Evolutionary conservation across 1,284 basidiomycete species (phyloP).

Genomic region (Ganoderma meredithae): DNA sequence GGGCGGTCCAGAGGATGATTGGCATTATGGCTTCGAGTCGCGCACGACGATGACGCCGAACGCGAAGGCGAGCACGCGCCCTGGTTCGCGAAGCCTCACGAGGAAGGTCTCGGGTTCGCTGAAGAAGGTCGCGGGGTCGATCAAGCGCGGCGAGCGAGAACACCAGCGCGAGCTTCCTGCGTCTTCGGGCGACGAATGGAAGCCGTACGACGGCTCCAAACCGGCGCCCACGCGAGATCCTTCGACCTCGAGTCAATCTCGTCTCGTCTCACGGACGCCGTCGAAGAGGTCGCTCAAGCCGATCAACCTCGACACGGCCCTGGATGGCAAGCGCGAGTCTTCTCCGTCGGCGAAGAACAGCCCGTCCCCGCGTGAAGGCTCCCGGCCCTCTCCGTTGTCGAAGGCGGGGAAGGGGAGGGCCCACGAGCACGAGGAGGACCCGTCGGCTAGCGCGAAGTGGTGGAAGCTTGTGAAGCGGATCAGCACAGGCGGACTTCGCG

Average conservation of each 20-base stretch:
- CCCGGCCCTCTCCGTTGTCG: constrained; percentile 25
- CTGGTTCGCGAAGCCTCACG: constrained; percentile 44
- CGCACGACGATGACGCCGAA: constrained; percentile 16
- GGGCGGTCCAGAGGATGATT: constrained; percentile 50
- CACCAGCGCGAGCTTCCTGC: constrained; percentile 15
- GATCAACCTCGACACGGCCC: constrained; percentile 23
- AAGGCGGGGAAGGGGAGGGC: constrained; percentile 33
- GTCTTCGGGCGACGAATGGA: constrained; percentile 27
- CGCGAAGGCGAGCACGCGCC: constrained; percentile 5
- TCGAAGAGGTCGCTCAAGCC: constrained; percentile 17
- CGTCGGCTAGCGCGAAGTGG: constrained; percentile 51
- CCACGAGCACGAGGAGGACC: constrained; percentile 40
- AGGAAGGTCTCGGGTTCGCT: constrained; percentile 59
- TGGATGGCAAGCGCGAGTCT: constrained; percentile 23
- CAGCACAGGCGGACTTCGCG: constrained; percentile 67
- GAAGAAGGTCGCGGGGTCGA: constrained; percentile 43
- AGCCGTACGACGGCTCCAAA: constrained; percentile 33
- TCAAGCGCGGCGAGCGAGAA: constrained; percentile 29
- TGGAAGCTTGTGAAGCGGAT: constrained; percentile 77
- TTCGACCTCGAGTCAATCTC: constrained; percentile 1
- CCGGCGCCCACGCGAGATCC: constrained; percentile 1
- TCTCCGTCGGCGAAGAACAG: constrained; percentile 24
- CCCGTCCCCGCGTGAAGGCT: constrained; percentile 27
- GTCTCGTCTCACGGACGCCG: constrained; percentile 7
- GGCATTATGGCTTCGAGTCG: constrained; percentile 30